Percentiles rank a stretch among this genome's conserved stretches.
Conservation (phyloP, 306 rosid genomes). For the Pterocarpus santalinus region DNA sequence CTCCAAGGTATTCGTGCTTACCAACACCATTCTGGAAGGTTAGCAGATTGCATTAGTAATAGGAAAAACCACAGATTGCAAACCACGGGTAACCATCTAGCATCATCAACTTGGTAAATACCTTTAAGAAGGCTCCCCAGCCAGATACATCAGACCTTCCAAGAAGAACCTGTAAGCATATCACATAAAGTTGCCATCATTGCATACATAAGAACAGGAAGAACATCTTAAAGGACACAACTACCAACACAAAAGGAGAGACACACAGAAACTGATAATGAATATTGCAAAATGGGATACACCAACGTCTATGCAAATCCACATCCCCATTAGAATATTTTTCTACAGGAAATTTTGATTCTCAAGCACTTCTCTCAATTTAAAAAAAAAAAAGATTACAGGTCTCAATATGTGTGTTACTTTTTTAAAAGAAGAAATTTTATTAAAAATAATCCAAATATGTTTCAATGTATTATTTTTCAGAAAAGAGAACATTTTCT, state of each 20-base stretch:
- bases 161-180: constrained; percentile 79
- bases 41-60: constrained; percentile 49
- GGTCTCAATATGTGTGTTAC: neutral
- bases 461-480: constrained; percentile 16
- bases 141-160: constrained; percentile 99
- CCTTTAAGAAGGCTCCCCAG: constrained; percentile 99
- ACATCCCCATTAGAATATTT: neutral
- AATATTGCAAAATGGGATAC: constrained; percentile 15
- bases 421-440: neutral
- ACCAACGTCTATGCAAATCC: constrained; percentile 37
- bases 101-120: constrained; percentile 44
- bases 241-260: constrained; percentile 11
- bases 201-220: constrained; percentile 12
- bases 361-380: constrained; percentile 19
- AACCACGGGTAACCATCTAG: constrained; percentile 5
- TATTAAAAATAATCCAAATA: neutral
- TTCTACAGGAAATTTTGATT: constrained; percentile 3
- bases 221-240: constrained; percentile 11
- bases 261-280: neutral
- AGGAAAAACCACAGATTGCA: constrained; percentile 14
- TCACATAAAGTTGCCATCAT: constrained; percentile 26
- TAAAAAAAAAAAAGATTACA: neutral
- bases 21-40: constrained; percentile 87
- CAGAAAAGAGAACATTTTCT: neutral
- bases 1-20: constrained; percentile 99